A percentile compares a stretch with the other conserved stretches of the same genome.
Conservation (phyloP, 169 alveolate species). For the Neospora caninum region DNA sequence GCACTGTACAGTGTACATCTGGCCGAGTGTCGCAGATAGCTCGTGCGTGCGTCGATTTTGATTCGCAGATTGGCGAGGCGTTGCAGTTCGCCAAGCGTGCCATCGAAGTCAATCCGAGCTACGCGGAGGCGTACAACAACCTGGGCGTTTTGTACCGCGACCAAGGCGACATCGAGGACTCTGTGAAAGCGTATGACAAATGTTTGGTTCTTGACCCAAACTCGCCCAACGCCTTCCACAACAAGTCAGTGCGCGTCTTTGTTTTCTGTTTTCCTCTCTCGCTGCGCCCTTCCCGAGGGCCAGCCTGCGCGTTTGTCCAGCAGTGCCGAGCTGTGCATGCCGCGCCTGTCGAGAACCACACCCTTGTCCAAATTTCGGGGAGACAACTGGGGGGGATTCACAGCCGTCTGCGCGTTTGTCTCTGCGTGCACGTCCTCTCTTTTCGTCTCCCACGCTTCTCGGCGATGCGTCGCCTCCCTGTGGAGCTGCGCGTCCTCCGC, state of each 20-base stretch:
- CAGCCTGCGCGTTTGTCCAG: too few species aligned
- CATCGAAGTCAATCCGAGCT: conserved; percentile 41
- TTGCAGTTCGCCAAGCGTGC: conserved; percentile 38
- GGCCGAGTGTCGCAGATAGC: too few species aligned
- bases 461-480: too few species aligned
- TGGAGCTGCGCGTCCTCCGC: too few species aligned
- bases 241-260: conserved; percentile 27
- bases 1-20: too few species aligned
- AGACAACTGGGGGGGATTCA: too few species aligned
- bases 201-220: conserved; percentile 20
- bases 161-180: conserved; percentile 56
- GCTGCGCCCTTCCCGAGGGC: neutral
- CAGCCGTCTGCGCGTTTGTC: too few species aligned
- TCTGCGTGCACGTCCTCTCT: too few species aligned
- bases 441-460: too few species aligned
- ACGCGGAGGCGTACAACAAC: conserved; percentile 72
- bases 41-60: neutral
- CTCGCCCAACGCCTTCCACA: conserved; percentile 49
- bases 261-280: neutral
- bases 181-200: conserved; percentile 53
- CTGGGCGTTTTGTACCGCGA: conserved; percentile 69
- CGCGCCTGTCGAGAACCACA: too few species aligned
- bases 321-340: too few species aligned
- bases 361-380: too few species aligned
- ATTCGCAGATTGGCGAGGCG: conserved; percentile 60